These are phyloP conservation scores for Styphnolobium japonicum DNA, from an alignment of 306 rosid genomes.

Conservation along the genomic window DNA sequence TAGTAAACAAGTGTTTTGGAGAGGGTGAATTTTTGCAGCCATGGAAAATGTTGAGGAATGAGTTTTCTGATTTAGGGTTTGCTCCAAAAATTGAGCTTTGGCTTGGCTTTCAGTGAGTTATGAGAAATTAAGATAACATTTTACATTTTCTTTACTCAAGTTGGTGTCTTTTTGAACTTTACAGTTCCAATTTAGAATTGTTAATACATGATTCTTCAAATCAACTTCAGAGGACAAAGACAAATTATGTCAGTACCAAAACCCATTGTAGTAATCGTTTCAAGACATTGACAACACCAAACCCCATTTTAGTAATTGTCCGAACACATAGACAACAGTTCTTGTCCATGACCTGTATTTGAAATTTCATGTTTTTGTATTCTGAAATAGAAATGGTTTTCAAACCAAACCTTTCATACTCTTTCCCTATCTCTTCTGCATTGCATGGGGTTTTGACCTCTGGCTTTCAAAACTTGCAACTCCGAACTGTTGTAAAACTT, in stretches of 20 bases:
- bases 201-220: slow-evolving; percentile 2
- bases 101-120: not conserved
- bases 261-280: not conserved
- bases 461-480: not conserved
- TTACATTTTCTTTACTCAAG: slow-evolving; percentile 4
- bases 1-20: slow-evolving; percentile 3
- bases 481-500: not conserved
- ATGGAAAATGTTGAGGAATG: slow-evolving; percentile 19
- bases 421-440: not conserved
- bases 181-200: not conserved
- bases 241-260: slow-evolving; percentile 29
- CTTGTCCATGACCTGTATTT: too few relatives aligned
- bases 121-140: not conserved
- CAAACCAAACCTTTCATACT: not conserved
- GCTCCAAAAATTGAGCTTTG: not conserved
- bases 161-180: not conserved
- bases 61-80: slow-evolving; percentile 4
- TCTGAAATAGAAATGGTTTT: slow-evolving; percentile 2
- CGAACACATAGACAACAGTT: not conserved
- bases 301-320: slow-evolving; percentile 1
- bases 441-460: not conserved
- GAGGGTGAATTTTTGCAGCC: slow-evolving; percentile 38
- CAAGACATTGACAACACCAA: not conserved
- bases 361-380: not conserved
- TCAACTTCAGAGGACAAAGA: slow-evolving; percentile 13